Conservation (phyloP, 192 early-diverging fungal species). For the Podila minutissima region DNA sequence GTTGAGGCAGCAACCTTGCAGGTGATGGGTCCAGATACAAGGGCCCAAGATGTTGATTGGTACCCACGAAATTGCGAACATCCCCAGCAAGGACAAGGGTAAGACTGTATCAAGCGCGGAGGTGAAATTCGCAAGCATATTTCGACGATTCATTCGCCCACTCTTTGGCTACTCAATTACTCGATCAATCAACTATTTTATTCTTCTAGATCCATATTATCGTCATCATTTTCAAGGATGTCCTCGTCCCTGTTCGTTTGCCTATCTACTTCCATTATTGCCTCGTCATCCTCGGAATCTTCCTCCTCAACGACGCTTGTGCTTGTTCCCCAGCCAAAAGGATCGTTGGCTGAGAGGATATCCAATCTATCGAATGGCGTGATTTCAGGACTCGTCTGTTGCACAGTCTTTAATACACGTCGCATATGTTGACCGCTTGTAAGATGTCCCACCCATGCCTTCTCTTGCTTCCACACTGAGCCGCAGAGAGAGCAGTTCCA, state of each 20-base stretch:
- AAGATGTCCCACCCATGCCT: constrained; percentile 27
- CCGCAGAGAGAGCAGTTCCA: constrained; percentile 26
- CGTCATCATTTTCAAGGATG: neutral
- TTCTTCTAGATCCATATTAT: constrained; percentile 15
- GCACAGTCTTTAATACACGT: constrained; percentile 6
- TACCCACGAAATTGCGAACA: no score
- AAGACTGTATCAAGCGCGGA: no score
- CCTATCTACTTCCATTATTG: neutral
- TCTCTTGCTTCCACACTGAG: constrained; percentile 10
- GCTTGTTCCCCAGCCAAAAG: constrained; percentile 36
- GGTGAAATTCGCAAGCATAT: no score
- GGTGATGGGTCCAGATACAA: no score
- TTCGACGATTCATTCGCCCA: no score
- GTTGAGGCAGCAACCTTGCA: no score
- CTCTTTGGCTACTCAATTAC: no score
- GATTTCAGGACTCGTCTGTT: neutral
- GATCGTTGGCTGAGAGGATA: constrained; percentile 18
- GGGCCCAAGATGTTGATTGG: no score
- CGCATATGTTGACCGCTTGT: constrained; percentile 28
- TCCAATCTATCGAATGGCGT: constrained; percentile 12
- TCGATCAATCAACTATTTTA: neutral
- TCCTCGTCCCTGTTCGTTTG: neutral
- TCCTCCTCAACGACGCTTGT: constrained; percentile 20
- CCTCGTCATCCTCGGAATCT: constrained; percentile 25
- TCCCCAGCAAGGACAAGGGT: no score